Base-by-base conservation (phyloP, 1,284 basidiomycete species). In the Cryptococcus wingfieldii region DNA sequence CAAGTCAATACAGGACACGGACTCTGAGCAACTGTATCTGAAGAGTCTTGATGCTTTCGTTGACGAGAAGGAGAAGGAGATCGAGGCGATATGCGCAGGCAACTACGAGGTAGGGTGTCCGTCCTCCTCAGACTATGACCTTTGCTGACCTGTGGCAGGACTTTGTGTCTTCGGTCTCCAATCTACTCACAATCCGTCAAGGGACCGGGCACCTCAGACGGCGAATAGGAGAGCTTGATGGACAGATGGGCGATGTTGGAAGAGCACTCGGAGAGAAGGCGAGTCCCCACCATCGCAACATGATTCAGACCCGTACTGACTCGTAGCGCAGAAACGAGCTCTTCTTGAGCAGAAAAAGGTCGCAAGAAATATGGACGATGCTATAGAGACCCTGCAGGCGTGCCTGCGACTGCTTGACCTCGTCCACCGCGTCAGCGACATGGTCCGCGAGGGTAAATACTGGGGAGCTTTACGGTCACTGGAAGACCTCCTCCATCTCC, bases 401-500 rank as follows among this genome's bases (percentile, higher is more conserved):
- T 97, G 90, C 70, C 78, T 98, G 49, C 84, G 91, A 47, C 86
- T 98, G 5, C 79, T 99, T 53, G 96, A 98, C 70, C 86, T 98
- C 58, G 88, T 97, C n/a, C 86, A 93, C 72, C 84, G 92, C 38
- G 90, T 98, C 28, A 88, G 90, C 23, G 86, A 90, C 68, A 90
- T 98, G 85, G 89, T 98, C 65, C 83, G 84, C 63, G 86, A 92
- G 63, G 88, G 89, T 53, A 93, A 89, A 79, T 98, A 94, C 79
- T 98, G 92, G 87, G 92, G 92, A 65, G 96, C 95, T 47, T 77
- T 99, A 68, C 81, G 94, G 90, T 92, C 90, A 53, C 81, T 98
- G 28, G 93, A 96, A 77, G 93, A 96, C 68, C 88, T 99, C 55
- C 88, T 93, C 69, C 86, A 84, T 65, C 87, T 95, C 78, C 91